These are phyloP conservation scores for Chlorencoelia australis DNA, from an alignment of 2,329 filamentous ascomycete species.

Conservation along the genomic window DNA sequence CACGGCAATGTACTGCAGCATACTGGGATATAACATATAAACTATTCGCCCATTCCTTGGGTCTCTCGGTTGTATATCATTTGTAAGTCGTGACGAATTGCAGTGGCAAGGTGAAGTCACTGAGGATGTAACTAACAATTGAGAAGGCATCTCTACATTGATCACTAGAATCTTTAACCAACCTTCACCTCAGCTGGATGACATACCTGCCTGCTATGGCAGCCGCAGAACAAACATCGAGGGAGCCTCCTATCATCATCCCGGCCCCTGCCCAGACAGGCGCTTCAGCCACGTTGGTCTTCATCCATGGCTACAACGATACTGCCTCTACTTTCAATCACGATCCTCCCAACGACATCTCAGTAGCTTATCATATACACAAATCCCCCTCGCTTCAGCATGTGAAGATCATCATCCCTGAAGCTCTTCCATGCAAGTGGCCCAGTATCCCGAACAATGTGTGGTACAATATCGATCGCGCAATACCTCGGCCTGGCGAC, in stretches of 20 bases:
- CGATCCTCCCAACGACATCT: slow-evolving; percentile 4
- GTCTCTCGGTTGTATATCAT: too few species aligned
- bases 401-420: slow-evolving; percentile 9
- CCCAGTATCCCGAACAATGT: slow-evolving; percentile 1
- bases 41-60: too few species aligned
- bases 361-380: slow-evolving; percentile 10
- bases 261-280: not conserved
- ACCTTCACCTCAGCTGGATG: too few species aligned
- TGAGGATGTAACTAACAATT: too few species aligned
- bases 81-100: too few species aligned
- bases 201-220: too few species aligned
- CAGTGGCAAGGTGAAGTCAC: too few species aligned
- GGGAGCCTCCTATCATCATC: slow-evolving; percentile 8
- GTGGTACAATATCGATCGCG: slow-evolving; percentile 10
- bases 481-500: slow-evolving; percentile 4
- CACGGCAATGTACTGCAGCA: too few species aligned
- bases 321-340: slow-evolving; percentile 5
- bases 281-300: slow-evolving; percentile 8
- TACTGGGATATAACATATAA: too few species aligned
- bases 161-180: too few species aligned
- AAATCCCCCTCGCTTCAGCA: slow-evolving; percentile 8
- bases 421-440: slow-evolving; percentile 8
- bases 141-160: too few species aligned
- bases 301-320: slow-evolving; percentile 10
- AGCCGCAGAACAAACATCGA: too few species aligned